Evolutionary conservation across 768 basidiomycete genomes (phyloP).

Genomic region (Strobilomyces confusus): DNA sequence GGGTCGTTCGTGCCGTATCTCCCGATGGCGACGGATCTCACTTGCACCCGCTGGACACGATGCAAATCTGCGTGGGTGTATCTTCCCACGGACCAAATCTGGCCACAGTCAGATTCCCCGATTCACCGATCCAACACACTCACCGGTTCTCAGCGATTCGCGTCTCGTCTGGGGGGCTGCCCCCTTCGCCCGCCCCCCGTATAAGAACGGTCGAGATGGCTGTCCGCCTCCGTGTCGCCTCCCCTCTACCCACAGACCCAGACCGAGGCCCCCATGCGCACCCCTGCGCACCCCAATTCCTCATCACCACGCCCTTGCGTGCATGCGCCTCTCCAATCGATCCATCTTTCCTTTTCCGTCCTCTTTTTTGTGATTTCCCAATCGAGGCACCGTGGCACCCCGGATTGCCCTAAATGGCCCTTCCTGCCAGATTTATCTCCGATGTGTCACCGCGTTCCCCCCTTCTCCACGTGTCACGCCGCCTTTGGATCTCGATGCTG

Average conservation of each 20-base stretch:
- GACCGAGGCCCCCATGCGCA: slow-evolving; percentile 14
- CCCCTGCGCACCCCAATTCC: slow-evolving; percentile 24
- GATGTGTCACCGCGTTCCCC: slow-evolving; percentile 10
- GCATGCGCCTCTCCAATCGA: slow-evolving; percentile 16
- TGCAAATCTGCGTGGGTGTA: slow-evolving; percentile 28
- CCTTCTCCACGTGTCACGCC: slow-evolving; percentile 23
- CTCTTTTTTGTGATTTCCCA: slow-evolving; percentile 16
- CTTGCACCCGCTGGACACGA: slow-evolving; percentile 29
- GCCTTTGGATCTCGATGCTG: slow-evolving; percentile 20
- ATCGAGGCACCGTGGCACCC: slow-evolving; percentile 26
- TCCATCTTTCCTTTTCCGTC: slow-evolving; percentile 13
- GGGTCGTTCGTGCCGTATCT: slow-evolving; percentile 49
- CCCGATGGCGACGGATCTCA: slow-evolving; percentile 62
- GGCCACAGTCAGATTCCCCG: slow-evolving; percentile 24
- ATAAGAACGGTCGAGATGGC: slow-evolving; percentile 21
- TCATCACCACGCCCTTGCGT: slow-evolving; percentile 22
- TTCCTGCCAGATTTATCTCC: slow-evolving; percentile 27
- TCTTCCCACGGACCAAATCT: slow-evolving; percentile 27
- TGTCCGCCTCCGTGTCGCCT: slow-evolving; percentile 17
- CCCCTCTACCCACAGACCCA: slow-evolving; percentile 29
- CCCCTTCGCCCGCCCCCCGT: slow-evolving; percentile 1
- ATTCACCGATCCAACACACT: slow-evolving; percentile 23
- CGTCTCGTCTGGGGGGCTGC: slow-evolving; percentile 7
- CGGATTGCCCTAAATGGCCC: slow-evolving; percentile 25
- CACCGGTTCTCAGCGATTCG: slow-evolving; percentile 3